These are phyloP conservation scores for Saccharomyces hybrid DNA, from an alignment of 1,139 yeast species.

Conservation along the genomic window DNA sequence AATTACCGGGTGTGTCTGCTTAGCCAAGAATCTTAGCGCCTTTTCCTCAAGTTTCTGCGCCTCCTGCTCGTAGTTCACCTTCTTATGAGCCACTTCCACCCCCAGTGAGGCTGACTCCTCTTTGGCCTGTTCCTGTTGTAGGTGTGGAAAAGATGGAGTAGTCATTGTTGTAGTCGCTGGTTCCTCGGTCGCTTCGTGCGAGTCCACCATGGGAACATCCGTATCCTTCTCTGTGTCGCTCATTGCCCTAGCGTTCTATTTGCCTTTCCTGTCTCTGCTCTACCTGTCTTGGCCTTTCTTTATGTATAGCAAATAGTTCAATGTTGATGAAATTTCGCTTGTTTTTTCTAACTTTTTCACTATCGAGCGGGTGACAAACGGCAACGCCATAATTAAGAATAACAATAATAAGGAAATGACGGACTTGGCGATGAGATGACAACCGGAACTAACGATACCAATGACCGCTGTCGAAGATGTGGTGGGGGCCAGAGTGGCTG, in stretches of 20 bases:
- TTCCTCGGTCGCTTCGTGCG: not conserved
- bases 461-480: not conserved
- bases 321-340: not conserved
- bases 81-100: not conserved
- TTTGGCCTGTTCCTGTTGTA: constrained; percentile 1
- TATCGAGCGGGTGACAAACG: not conserved
- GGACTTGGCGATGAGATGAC: not conserved
- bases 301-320: constrained; percentile 11
- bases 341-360: not conserved
- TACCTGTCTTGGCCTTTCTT: constrained; percentile 1
- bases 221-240: not conserved
- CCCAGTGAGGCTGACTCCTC: not conserved
- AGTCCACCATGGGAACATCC: not conserved
- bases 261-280: not conserved
- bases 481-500: not conserved
- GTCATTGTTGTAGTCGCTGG: not conserved
- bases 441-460: not conserved
- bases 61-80: constrained; percentile 30
- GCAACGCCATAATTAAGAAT: not conserved
- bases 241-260: not conserved
- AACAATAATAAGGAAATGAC: not conserved
- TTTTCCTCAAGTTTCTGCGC: constrained; percentile 36
- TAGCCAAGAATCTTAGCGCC: constrained; percentile 39
- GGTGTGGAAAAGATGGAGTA: constrained; percentile 6
- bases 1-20: constrained; percentile 46